Evolutionary conservation across 1,284 basidiomycete genomes (phyloP).

Genomic region (Xerocomus minutiporus): DNA sequence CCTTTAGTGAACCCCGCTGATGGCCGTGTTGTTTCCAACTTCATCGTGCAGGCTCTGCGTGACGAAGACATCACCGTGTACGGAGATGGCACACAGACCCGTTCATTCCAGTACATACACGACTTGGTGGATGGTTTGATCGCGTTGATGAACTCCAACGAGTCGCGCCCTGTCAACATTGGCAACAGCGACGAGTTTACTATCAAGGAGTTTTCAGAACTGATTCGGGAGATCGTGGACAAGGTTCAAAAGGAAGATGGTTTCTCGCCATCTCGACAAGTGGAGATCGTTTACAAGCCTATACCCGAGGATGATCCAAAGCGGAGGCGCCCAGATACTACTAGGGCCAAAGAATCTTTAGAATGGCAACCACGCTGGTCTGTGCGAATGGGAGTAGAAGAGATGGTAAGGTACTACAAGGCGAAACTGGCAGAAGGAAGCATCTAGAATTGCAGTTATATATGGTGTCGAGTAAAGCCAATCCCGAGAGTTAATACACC

Average conservation of each 20-base stretch:
- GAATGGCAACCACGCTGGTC: conserved; percentile 94
- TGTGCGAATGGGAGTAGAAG: conserved; percentile 84
- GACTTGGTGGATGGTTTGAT: conserved; percentile 82
- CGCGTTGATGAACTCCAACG: conserved; percentile 87
- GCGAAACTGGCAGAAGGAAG: conserved; percentile 80
- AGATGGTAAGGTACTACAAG: conserved; percentile 91
- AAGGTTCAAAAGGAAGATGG: conserved; percentile 85
- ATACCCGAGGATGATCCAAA: conserved; percentile 94
- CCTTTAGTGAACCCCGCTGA: conserved; percentile 88
- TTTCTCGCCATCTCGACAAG: conserved; percentile 48
- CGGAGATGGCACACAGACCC: conserved; percentile 92
- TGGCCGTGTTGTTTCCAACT: conserved; percentile 96
- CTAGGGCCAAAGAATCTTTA: conserved; percentile 81
- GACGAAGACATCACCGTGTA: conserved; percentile 97
- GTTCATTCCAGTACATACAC: conserved; percentile 94
- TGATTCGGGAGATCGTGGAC: conserved; percentile 84
- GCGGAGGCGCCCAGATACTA: conserved; percentile 88
- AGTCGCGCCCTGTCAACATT: conserved; percentile 92
- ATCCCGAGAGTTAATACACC: conserved; percentile 1
- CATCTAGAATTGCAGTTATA: conserved; percentile 38
- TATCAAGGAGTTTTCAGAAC: conserved; percentile 85
- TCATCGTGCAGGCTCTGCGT: conserved; percentile 93
- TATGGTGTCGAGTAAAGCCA: background rate
- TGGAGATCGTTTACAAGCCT: conserved; percentile 77
- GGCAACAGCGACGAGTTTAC: conserved; percentile 94